A percentile compares a stretch with the other conserved stretches of the same genome.
Conservation (phyloP, 1,139 yeast genomes). For the Sugiyamaella novakii region DNA sequence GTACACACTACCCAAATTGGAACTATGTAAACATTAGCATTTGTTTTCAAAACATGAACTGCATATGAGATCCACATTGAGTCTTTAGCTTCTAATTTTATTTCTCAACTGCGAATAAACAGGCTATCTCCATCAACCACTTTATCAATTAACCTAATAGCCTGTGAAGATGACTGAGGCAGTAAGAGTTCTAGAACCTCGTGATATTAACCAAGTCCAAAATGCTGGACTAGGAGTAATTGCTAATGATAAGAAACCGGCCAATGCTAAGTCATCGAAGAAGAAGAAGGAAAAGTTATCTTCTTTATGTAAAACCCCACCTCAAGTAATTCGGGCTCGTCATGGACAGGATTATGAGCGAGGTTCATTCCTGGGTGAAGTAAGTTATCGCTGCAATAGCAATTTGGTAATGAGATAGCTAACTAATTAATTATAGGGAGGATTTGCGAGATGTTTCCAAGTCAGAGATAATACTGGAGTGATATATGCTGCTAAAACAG, state of each 20-base stretch:
- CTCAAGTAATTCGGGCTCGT: conserved; percentile 84
- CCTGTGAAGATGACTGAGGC: conserved; percentile 15
- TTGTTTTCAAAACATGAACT: conserved; percentile 13
- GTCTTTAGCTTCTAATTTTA: no score
- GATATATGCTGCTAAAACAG: conserved; percentile 94
- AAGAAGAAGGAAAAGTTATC: conserved; percentile 87
- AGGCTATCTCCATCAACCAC: no score
- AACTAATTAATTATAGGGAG: conserved; percentile 54
- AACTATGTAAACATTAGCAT: conserved; percentile 18
- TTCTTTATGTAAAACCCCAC: conserved; percentile 91
- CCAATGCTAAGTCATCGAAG: conserved; percentile 36
- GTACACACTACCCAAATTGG: conserved; percentile 11
- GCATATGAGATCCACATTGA: background rate
- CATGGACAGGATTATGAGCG: conserved; percentile 87
- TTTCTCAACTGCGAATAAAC: no score
- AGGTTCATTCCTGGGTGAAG: conserved; percentile 88
- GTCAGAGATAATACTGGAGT: conserved; percentile 85
- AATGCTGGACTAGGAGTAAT: conserved; percentile 1
- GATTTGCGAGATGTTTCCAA: conserved; percentile 98
- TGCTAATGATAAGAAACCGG: background rate
- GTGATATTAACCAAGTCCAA: conserved; percentile 23
- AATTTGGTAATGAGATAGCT: background rate
- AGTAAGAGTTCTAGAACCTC: conserved; percentile 25
- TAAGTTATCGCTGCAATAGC: conserved; percentile 22
- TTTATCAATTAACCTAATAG: no score